Percentiles rank a stretch among this genome's conserved stretches.
Evolutionary conservation across 768 basidiomycete genomes (phyloP).

Genomic region (Russula sp.): DNA sequence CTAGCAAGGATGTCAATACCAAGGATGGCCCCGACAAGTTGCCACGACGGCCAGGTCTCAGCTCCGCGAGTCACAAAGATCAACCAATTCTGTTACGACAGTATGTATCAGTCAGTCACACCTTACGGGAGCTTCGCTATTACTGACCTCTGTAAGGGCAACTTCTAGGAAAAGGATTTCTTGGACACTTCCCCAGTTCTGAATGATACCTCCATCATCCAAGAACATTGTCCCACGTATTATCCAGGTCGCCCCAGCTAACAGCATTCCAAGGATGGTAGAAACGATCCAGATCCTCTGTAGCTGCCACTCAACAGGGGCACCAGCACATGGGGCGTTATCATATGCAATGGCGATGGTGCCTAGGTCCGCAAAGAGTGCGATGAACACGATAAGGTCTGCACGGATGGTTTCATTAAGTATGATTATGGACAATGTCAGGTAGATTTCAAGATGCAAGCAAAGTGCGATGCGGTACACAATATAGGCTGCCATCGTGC

Average conservation of each 20-base stretch:
- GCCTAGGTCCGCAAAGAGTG: constrained; percentile 39
- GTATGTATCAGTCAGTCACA: background rate
- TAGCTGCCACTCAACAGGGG: constrained; percentile 44
- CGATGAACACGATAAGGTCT: constrained; percentile 39
- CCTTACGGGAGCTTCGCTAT: background rate
- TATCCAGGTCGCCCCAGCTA: constrained; percentile 38
- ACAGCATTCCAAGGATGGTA: constrained; percentile 30
- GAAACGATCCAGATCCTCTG: constrained; percentile 43
- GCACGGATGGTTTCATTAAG: constrained; percentile 42
- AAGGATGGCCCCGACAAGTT: constrained; percentile 34
- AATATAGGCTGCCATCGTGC: constrained; percentile 37
- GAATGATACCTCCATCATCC: constrained; percentile 34
- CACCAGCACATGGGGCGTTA: constrained; percentile 32
- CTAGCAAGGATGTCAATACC: constrained; percentile 38
- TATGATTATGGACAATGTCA: constrained; percentile 39
- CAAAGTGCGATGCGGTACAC: constrained; percentile 45
- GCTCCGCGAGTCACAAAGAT: constrained; percentile 31
- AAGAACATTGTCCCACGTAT: constrained; percentile 38
- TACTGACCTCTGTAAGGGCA: constrained; percentile 36
- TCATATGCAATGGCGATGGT: constrained; percentile 46
- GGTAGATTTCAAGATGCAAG: constrained; percentile 41
- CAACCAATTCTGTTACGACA: constrained; percentile 21
- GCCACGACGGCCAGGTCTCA: constrained; percentile 33
- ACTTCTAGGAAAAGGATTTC: constrained; percentile 43
- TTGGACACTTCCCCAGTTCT: constrained; percentile 40